A percentile compares a stretch with the other conserved stretches of the same genome.
Conservation (phyloP, 2,329 filamentous ascomycete genomes). For the Penicillium expansum region DNA sequence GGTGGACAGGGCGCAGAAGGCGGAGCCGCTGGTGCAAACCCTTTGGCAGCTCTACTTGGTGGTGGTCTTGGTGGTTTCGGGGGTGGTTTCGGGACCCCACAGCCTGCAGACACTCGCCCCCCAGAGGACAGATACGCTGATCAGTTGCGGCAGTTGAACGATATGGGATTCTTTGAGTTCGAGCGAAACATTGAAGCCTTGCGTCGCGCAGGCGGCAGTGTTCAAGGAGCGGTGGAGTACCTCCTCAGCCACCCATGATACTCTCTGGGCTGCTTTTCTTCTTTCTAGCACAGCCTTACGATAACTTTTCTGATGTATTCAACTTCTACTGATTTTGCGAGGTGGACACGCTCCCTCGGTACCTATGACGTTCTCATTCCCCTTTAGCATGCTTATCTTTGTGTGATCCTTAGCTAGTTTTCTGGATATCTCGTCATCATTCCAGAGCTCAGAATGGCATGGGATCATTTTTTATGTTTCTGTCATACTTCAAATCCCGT, state of each 20-base stretch:
- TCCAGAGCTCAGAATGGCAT: background rate
- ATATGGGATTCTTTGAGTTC: conserved; percentile 99
- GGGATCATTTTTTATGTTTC: background rate
- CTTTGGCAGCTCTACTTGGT: conserved; percentile 51
- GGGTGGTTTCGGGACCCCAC: conserved; percentile 45
- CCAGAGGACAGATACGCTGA: conserved; percentile 91
- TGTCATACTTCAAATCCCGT: background rate
- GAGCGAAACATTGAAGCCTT: conserved; percentile 87
- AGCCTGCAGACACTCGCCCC: conserved; percentile 75
- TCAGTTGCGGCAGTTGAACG: conserved; percentile 88
- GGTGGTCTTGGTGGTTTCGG: conserved; percentile 44
- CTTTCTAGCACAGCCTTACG: conserved; percentile 8
- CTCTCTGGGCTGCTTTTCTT: background rate
- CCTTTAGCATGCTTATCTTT: conserved; percentile 5
- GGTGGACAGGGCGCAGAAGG: conserved; percentile 38
- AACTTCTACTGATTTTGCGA: conserved; percentile 9
- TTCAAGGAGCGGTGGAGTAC: conserved; percentile 68
- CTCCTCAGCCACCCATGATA: conserved; percentile 38
- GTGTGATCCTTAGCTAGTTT: background rate
- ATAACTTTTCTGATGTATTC: conserved; percentile 5
- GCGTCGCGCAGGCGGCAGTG: conserved; percentile 83
- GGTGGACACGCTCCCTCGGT: conserved; percentile 4
- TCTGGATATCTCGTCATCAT: background rate
- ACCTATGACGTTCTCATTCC: conserved; percentile 8
- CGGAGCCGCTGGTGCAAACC: conserved; percentile 41